phyloP scores from a whole-genome alignment of 139 green algal species.

The Ettlia oleoabundans region DNA sequence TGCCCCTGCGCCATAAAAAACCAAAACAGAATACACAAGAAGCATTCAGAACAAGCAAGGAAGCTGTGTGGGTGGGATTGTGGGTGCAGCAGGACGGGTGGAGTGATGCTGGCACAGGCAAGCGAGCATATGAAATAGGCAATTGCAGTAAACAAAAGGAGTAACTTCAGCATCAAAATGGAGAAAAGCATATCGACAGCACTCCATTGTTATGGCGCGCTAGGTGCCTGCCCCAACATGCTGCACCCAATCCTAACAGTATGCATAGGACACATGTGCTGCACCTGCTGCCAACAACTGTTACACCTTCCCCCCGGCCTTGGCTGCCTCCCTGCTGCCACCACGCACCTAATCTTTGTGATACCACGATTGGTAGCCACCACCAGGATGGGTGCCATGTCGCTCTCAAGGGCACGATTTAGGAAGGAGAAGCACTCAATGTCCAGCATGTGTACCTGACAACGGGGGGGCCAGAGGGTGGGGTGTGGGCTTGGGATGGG shows the following conservation, averaged over 20 bases:
- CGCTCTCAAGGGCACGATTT: constrained; percentile 96
- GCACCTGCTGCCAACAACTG: not conserved
- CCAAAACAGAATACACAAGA: not conserved
- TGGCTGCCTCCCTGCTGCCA: not conserved
- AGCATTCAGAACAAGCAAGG: no score
- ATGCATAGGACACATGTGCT: no score
- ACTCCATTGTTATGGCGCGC: no score
- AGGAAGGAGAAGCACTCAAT: constrained; percentile 99
- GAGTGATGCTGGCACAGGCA: no score
- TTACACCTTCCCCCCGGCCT: not conserved
- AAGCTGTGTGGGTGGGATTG: no score
- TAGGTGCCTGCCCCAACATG: no score
- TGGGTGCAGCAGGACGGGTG: not conserved
- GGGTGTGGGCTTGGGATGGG: not conserved
- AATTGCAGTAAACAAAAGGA: no score
- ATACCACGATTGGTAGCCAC: constrained; percentile 98
- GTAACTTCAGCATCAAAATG: no score
- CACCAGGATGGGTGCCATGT: constrained; percentile 98
- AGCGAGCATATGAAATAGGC: no score
- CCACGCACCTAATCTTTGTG: constrained; percentile 81
- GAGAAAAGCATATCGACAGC: no score
- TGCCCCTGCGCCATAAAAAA: constrained; percentile 68
- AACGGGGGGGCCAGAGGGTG: not conserved
- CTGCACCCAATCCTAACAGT: no score
- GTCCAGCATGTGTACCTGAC: constrained; percentile 99